These are phyloP conservation scores for Claviceps humidiphila DNA, from an alignment of 2,329 filamentous ascomycete species.

Conservation along the genomic window DNA sequence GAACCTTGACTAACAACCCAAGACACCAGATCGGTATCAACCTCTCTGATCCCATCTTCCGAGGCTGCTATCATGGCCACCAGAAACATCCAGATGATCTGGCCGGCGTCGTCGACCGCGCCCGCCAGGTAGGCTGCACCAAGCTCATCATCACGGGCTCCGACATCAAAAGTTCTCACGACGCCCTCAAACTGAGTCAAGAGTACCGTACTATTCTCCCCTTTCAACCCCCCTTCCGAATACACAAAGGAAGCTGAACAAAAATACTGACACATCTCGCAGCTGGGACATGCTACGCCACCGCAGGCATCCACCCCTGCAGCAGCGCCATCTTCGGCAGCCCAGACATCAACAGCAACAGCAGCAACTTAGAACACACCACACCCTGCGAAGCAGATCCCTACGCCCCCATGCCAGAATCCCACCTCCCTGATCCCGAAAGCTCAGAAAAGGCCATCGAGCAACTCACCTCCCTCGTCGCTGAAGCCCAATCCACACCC, in stretches of 20 bases:
- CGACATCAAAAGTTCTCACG: constrained; percentile 62
- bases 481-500: constrained; percentile 37
- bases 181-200: constrained; percentile 60
- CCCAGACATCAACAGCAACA: constrained; percentile 31
- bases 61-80: constrained; percentile 71
- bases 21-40: constrained; percentile 73
- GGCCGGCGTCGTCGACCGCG: constrained; percentile 63
- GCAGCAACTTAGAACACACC: constrained; percentile 25
- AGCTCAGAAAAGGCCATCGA: constrained; percentile 38
- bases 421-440: constrained; percentile 29
- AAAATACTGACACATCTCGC: constrained; percentile 1
- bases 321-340: constrained; percentile 65
- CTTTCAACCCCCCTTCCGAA: not conserved
- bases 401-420: constrained; percentile 33
- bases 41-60: constrained; percentile 81
- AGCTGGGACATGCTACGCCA: constrained; percentile 78
- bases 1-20: not conserved
- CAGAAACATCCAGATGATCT: constrained; percentile 63
- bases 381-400: constrained; percentile 42
- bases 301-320: constrained; percentile 90
- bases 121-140: constrained; percentile 62
- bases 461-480: constrained; percentile 51
- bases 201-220: constrained; percentile 47
- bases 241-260: not conserved
- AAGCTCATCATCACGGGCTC: constrained; percentile 94